Percentiles rank a stretch among this genome's conserved stretches.
Conservation (phyloP, 2,329 filamentous ascomycete species). For the Aspergillus ibericus region DNA sequence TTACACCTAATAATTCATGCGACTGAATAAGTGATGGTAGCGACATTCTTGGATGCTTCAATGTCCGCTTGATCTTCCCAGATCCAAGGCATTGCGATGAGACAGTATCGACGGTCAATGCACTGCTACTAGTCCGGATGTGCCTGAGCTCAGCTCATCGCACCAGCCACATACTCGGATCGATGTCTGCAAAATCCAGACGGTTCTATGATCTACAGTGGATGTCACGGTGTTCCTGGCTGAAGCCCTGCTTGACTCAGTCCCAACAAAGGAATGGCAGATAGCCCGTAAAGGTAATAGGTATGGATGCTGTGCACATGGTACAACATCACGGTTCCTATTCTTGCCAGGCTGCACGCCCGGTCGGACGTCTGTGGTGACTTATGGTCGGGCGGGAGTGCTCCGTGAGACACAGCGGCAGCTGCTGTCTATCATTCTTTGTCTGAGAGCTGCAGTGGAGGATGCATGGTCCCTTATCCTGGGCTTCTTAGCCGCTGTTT, state of each 20-base stretch:
- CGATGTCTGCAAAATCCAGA: background rate
- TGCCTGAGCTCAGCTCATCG: background rate
- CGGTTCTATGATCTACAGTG: background rate
- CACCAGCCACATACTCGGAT: slow-evolving; percentile 5
- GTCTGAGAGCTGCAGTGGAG: background rate
- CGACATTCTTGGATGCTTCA: background rate
- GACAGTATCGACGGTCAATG: background rate
- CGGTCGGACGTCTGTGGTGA: background rate
- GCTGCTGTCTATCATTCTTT: background rate
- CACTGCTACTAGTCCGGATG: background rate
- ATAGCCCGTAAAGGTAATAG: background rate
- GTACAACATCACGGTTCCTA: slow-evolving; percentile 8
- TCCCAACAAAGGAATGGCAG: slow-evolving; percentile 2
- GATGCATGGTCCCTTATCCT: slow-evolving; percentile 8
- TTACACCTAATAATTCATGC: background rate
- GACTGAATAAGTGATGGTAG: background rate
- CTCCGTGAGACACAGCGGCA: slow-evolving; percentile 7
- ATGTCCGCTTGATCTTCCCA: background rate
- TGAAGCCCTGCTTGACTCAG: background rate
- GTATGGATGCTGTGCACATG: background rate
- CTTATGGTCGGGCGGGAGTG: slow-evolving; percentile 6
- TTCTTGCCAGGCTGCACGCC: background rate
- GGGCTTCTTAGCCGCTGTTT: slow-evolving; percentile 1
- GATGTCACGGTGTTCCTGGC: background rate
- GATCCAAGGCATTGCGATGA: background rate